Base-by-base conservation (phyloP, 164 flowering plant species). In the Vitis rotundifolia region DNA sequence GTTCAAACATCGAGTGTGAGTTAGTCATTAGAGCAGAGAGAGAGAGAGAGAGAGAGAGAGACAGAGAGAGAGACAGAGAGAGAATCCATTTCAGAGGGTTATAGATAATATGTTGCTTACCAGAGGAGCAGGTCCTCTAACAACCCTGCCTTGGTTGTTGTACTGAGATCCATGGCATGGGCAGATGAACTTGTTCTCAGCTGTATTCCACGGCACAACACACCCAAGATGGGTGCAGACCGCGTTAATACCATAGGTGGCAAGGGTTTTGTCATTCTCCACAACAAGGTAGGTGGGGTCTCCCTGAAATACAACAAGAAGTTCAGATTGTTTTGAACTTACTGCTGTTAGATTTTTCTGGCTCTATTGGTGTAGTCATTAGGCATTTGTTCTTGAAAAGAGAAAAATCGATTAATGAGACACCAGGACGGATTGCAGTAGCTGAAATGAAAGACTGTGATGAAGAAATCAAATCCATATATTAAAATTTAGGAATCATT, bases 91-190 rank as follows among this genome's bases (percentile, higher is more conserved):
- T 16, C 44, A 0, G 44, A 37, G 44, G 44, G 44, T 37, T 37
- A 6, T 37, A 37, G 7, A 37, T 37, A 2, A 37, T 16, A 2
- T 51, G 12, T 52, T 15, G 51, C 92, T 83, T 79, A 94, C 99
- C 88, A 94, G 80, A 67, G 99, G 99, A 53, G 99, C 99, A 66
- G 97, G 98, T 65, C 97, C 97, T 75, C 95, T 70, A 59, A 92
- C 97, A 75, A 92, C 98, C 67, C 26, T 84, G 61, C 98, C 97
- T 86, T 89, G 93, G 76, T 85, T 82, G 75, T 94, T 91, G 89
- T 94, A 92, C 65, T 94, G 94, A 26, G 97, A 94, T 53, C 98
- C 97, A 77, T 92, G 97, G 92, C 98, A 94, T 2, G 97, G 98
- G 71, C 97, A 92, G 63, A 90, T 88, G 77, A 91, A 92, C 78